Evolutionary conservation across 345 rosid genomes (phyloP).

Genomic region (Hibiscus syriacus): DNA sequence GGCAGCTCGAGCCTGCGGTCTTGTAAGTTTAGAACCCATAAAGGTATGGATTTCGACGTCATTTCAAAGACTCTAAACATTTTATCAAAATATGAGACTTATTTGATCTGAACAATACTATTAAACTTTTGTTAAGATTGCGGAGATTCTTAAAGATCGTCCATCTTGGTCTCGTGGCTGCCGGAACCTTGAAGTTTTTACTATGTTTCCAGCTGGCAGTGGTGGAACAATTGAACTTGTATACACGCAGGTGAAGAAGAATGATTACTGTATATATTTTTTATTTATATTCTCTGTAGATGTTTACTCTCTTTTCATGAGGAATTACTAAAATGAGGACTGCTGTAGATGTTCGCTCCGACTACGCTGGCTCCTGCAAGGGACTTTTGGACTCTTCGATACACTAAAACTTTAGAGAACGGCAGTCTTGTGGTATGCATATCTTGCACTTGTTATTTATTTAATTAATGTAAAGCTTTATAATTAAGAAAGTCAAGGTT

Average conservation of each 20-base stretch:
- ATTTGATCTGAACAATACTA: not conserved
- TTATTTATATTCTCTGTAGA: not conserved
- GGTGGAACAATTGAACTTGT: slow-evolving; percentile 94
- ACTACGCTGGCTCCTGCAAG: slow-evolving; percentile 98
- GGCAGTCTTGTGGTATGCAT: slow-evolving; percentile 95
- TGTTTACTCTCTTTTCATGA: not conserved
- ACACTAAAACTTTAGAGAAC: slow-evolving; percentile 82
- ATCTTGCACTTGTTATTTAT: not conserved
- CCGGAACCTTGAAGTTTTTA: slow-evolving; percentile 93
- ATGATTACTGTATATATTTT: not conserved
- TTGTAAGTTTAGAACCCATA: too few relatives aligned
- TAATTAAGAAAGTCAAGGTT: not conserved
- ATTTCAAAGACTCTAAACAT: too few relatives aligned
- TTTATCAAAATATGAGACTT: too few relatives aligned
- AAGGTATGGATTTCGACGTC: too few relatives aligned
- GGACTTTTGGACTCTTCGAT: slow-evolving; percentile 97
- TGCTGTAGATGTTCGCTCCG: slow-evolving; percentile 80
- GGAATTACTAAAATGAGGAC: slow-evolving; percentile 4
- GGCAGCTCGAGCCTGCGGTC: too few relatives aligned
- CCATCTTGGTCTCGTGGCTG: slow-evolving; percentile 98
- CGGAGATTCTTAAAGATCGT: slow-evolving; percentile 99
- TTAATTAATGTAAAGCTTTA: not conserved
- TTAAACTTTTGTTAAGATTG: slow-evolving; percentile 43
- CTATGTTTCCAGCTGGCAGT: slow-evolving; percentile 89
- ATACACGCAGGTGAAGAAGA: slow-evolving; percentile 62